Base-by-base conservation (phyloP, 192 early-diverging fungal species). In the Rhizoclosmatium globosum region DNA sequence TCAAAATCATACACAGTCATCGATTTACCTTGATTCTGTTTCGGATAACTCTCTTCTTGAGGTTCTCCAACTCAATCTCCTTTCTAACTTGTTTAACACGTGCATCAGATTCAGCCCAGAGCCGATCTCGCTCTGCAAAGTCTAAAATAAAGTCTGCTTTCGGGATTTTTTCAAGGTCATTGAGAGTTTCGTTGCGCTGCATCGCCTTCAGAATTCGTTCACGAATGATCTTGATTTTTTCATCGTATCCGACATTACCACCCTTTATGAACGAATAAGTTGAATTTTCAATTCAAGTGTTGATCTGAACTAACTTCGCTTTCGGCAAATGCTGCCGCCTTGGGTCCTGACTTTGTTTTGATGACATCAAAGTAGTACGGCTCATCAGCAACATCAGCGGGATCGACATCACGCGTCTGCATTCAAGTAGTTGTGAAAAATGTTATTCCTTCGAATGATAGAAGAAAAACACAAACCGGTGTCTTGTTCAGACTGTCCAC, bases 91-190 rank as follows among this genome's bases (percentile, higher is more conserved):
- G 61, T 41, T 65, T 70, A 0, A 89, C 76, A 4, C 65, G 72
- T 3, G 65, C 81, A 6, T 85, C 87, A 2, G 85, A 67, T 57
- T 81, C 71, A 13, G 50, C 80, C 1, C 77, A 41, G 13, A 90
- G 68, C 21, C 82, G 48, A 41, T 90, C 89, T 21, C 87, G 69
- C 67, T 89, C 83, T 44, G 85, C 82, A 66, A 83, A 87, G 67
- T 90, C 87, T 64, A 90, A 61, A 41, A 90, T 81, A 74, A 90
- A 89, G 53, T 90, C 89, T 4, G 81, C 75, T 61, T 78, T 61
- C 19, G 74, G 70, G 21, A 90, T 48, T 57, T 77, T 76, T 68
- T 90, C 89, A 11, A 90, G 46, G 2, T 76, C 58, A 2, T 86
- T 85, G 11, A 87, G 66, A 0, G 74, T 48, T 11, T 87, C 85